These are phyloP conservation scores for Pilatotrama ljubarskyi DNA, from an alignment of 768 basidiomycete genomes.

Conservation along the genomic window DNA sequence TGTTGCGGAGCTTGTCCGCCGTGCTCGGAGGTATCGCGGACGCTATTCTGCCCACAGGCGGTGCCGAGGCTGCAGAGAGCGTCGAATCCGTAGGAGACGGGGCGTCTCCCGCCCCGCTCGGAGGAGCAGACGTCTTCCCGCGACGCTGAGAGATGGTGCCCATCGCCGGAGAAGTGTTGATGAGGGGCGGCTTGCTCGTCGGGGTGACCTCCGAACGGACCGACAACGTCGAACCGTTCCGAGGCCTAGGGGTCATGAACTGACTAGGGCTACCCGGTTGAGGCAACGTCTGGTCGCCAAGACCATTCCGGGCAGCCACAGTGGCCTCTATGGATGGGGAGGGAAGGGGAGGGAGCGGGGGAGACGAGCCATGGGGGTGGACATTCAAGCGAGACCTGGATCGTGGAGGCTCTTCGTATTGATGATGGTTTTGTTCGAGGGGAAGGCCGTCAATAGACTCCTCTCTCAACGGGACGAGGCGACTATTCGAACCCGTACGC, in stretches of 20 bases:
- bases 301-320: conserved; percentile 7
- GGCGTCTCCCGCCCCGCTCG: conserved; percentile 28
- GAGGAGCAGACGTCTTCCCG: conserved; percentile 61
- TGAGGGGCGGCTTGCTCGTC: conserved; percentile 37
- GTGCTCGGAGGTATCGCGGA: conserved; percentile 45
- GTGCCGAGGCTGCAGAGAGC: conserved; percentile 35
- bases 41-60: conserved; percentile 31
- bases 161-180: conserved; percentile 58
- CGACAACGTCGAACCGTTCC: conserved; percentile 53
- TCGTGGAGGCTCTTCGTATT: conserved; percentile 18
- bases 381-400: conserved; percentile 32
- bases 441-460: conserved; percentile 45
- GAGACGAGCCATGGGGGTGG: conserved; percentile 28
- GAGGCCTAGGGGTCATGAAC: conserved; percentile 48
- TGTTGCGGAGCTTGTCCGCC: conserved; percentile 45
- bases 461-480: conserved; percentile 62
- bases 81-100: conserved; percentile 43
- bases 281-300: conserved; percentile 33
- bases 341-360: conserved; percentile 59
- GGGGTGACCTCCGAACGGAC: conserved; percentile 33
- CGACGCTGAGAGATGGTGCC: conserved; percentile 73
- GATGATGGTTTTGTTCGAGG: conserved; percentile 26
- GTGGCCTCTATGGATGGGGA: conserved; percentile 36
- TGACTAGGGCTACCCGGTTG: conserved; percentile 48
- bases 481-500: conserved; percentile 55